phyloP scores from a whole-genome alignment of 164 flowering plant species.

The Sextonia rubra region DNA sequence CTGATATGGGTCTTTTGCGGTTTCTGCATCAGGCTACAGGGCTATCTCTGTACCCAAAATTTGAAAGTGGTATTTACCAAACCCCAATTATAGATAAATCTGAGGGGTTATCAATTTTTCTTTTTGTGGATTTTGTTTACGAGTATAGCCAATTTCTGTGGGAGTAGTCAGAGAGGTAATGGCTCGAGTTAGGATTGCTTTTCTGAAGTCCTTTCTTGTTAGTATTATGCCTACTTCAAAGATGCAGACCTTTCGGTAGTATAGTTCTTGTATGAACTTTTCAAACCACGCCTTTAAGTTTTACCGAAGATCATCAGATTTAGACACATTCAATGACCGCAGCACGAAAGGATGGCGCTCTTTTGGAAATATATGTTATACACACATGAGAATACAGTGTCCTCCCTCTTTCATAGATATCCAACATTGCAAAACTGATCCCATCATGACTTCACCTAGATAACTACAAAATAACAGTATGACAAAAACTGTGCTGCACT shows the following conservation, averaged over 20 bases:
- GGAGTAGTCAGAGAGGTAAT: not conserved
- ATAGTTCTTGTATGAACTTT: not conserved
- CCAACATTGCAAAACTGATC: slow-evolving; percentile 1
- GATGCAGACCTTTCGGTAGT: not conserved
- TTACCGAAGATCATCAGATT: too few relatives aligned
- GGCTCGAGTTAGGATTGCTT: slow-evolving; percentile 6
- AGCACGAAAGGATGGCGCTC: not conserved
- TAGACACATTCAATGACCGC: too few relatives aligned
- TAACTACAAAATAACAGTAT: slow-evolving; percentile 3
- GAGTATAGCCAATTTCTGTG: not conserved
- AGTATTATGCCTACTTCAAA: not conserved
- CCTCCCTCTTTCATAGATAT: slow-evolving; percentile 5
- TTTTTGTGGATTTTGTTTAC: too few relatives aligned
- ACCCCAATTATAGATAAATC: too few relatives aligned
- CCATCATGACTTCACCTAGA: slow-evolving; percentile 6
- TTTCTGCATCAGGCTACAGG: too few relatives aligned
- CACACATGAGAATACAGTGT: slow-evolving; percentile 8
- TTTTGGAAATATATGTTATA: not conserved
- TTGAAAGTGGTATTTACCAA: too few relatives aligned
- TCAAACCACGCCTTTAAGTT: too few relatives aligned
- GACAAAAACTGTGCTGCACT: slow-evolving; percentile 6
- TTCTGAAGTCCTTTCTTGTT: slow-evolving; percentile 4
- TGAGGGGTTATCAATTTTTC: too few relatives aligned
- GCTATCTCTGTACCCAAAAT: too few relatives aligned
- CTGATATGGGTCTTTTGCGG: too few relatives aligned